Conservation (phyloP, 2,329 filamentous ascomycete species). For the Uncinocarpus reesii region DNA sequence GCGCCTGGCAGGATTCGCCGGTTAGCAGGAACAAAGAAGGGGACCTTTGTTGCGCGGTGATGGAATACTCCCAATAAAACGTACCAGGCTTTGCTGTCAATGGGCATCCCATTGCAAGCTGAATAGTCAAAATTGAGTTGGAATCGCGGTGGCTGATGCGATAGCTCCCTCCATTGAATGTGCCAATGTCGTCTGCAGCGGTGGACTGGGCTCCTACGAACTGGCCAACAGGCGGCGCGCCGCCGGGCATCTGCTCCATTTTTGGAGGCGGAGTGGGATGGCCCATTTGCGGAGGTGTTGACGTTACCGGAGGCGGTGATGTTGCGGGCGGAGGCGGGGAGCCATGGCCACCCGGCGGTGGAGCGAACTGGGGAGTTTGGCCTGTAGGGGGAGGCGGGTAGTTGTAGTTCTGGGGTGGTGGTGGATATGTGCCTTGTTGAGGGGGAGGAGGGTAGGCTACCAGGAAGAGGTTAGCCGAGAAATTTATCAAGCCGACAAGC, state of each 20-base stretch:
- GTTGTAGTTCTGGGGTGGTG: slow-evolving; percentile 15
- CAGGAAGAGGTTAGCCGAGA: neutral
- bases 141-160: slow-evolving; percentile 84
- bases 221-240: slow-evolving; percentile 41
- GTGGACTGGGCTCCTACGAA: slow-evolving; percentile 56
- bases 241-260: slow-evolving; percentile 16
- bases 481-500: too few relatives aligned
- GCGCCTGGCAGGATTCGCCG: slow-evolving; percentile 43
- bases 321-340: slow-evolving; percentile 10
- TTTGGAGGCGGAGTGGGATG: slow-evolving; percentile 10
- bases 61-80: slow-evolving; percentile 1
- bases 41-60: neutral
- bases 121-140: slow-evolving; percentile 80
- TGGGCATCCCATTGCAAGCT: slow-evolving; percentile 81
- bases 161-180: slow-evolving; percentile 92
- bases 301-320: slow-evolving; percentile 15
- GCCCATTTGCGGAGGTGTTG: slow-evolving; percentile 19
- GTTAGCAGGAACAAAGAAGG: neutral
- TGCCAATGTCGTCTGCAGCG: slow-evolving; percentile 75
- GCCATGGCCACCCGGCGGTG: slow-evolving; percentile 12
- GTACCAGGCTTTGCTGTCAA: slow-evolving; percentile 65
- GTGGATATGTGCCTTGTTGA: slow-evolving; percentile 9
- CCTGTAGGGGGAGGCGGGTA: slow-evolving; percentile 8
- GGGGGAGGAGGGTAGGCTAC: slow-evolving; percentile 15
- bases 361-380: slow-evolving; percentile 8